Percentiles rank a stretch among this genome's conserved stretches.
These are phyloP conservation scores for Grosmannia huntii DNA, from an alignment of 2,329 filamentous ascomycete genomes.

Conservation along the genomic window DNA sequence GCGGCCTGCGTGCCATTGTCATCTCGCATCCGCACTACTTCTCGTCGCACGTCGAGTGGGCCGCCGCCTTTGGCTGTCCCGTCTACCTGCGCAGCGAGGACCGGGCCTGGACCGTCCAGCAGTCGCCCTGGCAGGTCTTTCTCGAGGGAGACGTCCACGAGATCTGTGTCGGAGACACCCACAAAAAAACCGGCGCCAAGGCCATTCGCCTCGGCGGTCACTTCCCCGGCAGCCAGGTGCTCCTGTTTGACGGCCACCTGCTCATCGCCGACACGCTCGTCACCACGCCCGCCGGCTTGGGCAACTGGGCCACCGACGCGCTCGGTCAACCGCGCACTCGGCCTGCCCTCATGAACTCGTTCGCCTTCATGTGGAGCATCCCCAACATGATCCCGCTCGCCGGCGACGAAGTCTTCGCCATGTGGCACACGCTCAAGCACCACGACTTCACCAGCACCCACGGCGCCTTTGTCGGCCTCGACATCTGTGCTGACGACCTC, in stretches of 20 bases:
- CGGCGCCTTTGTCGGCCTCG: constrained; percentile 51
- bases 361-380: constrained; percentile 65
- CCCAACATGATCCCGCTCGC: constrained; percentile 62
- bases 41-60: constrained; percentile 65
- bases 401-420: constrained; percentile 47
- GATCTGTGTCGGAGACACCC: constrained; percentile 13
- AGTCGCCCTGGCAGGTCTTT: constrained; percentile 31
- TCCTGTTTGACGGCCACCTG: constrained; percentile 49
- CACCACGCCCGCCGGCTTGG: constrained; percentile 48
- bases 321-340: constrained; percentile 21
- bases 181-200: constrained; percentile 25
- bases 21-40: constrained; percentile 79
- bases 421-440: constrained; percentile 55
- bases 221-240: constrained; percentile 61
- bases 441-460: constrained; percentile 54
- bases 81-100: constrained; percentile 59
- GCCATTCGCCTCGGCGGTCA: constrained; percentile 65
- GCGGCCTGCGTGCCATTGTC: constrained; percentile 58
- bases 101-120: constrained; percentile 44
- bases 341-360: constrained; percentile 37
- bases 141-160: constrained; percentile 27
- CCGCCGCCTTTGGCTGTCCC: constrained; percentile 51
- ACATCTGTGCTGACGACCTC: constrained; percentile 43
- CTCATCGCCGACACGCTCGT: constrained; percentile 68
- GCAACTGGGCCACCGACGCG: constrained; percentile 32